phyloP scores from a whole-genome alignment of 768 basidiomycete genomes.

The Amanita fuliginea region DNA sequence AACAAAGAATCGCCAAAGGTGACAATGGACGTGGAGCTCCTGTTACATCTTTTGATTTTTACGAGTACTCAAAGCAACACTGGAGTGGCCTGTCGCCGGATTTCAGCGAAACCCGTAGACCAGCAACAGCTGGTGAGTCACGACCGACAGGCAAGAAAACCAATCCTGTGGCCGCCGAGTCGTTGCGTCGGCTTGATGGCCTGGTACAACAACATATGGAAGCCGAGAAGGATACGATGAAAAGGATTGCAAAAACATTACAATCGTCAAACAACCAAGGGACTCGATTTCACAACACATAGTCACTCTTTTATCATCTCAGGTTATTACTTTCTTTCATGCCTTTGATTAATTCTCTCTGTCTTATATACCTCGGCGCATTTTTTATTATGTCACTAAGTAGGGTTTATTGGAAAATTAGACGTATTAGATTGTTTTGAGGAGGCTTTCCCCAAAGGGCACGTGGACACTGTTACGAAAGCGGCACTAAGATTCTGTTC shows the following conservation, averaged over 20 bases:
- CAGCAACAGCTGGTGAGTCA: conserved; percentile 19
- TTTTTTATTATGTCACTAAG: conserved; percentile 4
- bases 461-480: conserved; percentile 6
- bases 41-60: conserved; percentile 33
- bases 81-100: conserved; percentile 5
- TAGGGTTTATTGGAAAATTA: background rate
- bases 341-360: background rate
- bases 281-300: background rate
- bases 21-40: conserved; percentile 24
- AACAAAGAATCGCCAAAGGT: conserved; percentile 21
- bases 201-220: conserved; percentile 78
- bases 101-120: conserved; percentile 6
- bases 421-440: background rate
- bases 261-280: conserved; percentile 15
- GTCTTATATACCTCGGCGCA: conserved; percentile 3
- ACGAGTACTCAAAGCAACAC: conserved; percentile 32
- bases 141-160: conserved; percentile 20
- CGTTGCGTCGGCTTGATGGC: conserved; percentile 60
- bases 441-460: background rate
- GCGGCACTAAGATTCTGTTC: background rate
- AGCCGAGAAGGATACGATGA: conserved; percentile 70
- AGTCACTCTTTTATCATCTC: conserved; percentile 7
- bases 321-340: background rate
- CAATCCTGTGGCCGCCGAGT: conserved; percentile 40
- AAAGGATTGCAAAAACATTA: conserved; percentile 51